Percentiles rank a stretch among this genome's conserved stretches.
Conservation (phyloP, 2,329 filamentous ascomycete species). For the Nothophoma quercina region DNA sequence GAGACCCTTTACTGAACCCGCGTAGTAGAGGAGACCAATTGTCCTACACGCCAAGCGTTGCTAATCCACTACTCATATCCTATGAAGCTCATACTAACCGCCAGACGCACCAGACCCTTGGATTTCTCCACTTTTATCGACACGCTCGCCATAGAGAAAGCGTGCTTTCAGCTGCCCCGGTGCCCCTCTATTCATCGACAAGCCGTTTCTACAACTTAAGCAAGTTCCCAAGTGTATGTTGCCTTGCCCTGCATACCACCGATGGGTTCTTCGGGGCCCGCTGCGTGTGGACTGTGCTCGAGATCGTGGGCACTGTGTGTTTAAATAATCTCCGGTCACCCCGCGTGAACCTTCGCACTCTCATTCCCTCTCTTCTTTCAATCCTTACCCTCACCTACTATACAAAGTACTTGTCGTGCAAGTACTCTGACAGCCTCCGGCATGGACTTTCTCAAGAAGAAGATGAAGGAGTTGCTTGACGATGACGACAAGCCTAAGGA, state of each 20-base stretch:
- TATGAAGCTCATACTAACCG: constrained; percentile 32
- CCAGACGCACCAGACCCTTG: constrained; percentile 31
- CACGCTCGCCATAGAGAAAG: constrained; percentile 20
- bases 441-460: constrained; percentile 58
- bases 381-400: background rate
- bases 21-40: constrained; percentile 16
- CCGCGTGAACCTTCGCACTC: constrained; percentile 8
- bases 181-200: constrained; percentile 11
- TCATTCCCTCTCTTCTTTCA: constrained; percentile 1
- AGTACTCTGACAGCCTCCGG: constrained; percentile 3
- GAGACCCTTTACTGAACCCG: constrained; percentile 20
- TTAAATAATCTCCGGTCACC: constrained; percentile 17
- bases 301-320: constrained; percentile 10
- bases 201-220: constrained; percentile 14
- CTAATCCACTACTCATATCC: constrained; percentile 25
- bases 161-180: constrained; percentile 11
- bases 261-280: constrained; percentile 4
- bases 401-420: background rate
- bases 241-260: constrained; percentile 11
- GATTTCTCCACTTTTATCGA: constrained; percentile 35
- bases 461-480: constrained; percentile 55
- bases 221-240: constrained; percentile 6
- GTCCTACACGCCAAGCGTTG: constrained; percentile 36
- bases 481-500: constrained; percentile 48
- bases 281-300: constrained; percentile 10